Evolutionary conservation across 2,329 filamentous ascomycete species (phyloP).

Genomic region (Corynespora cassiicola): DNA sequence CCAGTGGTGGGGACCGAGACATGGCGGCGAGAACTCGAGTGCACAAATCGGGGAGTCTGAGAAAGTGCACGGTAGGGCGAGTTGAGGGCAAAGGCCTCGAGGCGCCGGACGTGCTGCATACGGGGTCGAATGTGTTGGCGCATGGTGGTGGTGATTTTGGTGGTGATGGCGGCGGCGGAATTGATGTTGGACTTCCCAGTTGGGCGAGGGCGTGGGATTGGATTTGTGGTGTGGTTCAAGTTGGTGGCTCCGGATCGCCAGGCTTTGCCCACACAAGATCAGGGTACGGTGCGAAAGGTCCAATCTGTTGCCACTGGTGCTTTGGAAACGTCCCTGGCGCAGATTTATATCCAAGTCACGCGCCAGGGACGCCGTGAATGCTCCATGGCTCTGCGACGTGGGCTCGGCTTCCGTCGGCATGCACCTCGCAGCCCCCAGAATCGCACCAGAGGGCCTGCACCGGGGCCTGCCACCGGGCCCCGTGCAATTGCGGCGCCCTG

Average conservation of each 20-base stretch:
- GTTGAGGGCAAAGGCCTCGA: slow-evolving; percentile 26
- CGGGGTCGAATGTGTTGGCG: slow-evolving; percentile 33
- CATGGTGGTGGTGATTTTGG: too few relatives aligned
- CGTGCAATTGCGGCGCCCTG: too few relatives aligned
- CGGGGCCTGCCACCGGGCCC: not conserved
- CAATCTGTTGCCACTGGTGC: too few relatives aligned
- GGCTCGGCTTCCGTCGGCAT: slow-evolving; percentile 38
- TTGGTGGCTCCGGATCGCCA: too few relatives aligned
- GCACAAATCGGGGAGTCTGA: slow-evolving; percentile 32
- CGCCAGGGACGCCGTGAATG: slow-evolving; percentile 12
- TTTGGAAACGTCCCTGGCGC: too few relatives aligned
- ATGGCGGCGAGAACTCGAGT: slow-evolving; percentile 37
- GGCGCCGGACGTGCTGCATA: slow-evolving; percentile 28
- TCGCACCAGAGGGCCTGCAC: not conserved
- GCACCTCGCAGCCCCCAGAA: slow-evolving; percentile 9
- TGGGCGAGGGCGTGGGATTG: too few relatives aligned
- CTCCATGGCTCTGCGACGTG: slow-evolving; percentile 20
- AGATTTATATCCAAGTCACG: too few relatives aligned
- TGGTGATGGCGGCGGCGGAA: too few relatives aligned
- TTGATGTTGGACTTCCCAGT: too few relatives aligned
- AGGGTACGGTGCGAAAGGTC: too few relatives aligned
- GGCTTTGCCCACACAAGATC: too few relatives aligned
- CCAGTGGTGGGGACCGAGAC: slow-evolving; percentile 32
- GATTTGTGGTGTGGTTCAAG: too few relatives aligned
- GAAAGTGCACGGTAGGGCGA: slow-evolving; percentile 26